Percentiles rank a stretch among this genome's conserved stretches.
phyloP scores from a whole-genome alignment of 768 basidiomycete species.

The Rubroboletus pulcherrimus region DNA sequence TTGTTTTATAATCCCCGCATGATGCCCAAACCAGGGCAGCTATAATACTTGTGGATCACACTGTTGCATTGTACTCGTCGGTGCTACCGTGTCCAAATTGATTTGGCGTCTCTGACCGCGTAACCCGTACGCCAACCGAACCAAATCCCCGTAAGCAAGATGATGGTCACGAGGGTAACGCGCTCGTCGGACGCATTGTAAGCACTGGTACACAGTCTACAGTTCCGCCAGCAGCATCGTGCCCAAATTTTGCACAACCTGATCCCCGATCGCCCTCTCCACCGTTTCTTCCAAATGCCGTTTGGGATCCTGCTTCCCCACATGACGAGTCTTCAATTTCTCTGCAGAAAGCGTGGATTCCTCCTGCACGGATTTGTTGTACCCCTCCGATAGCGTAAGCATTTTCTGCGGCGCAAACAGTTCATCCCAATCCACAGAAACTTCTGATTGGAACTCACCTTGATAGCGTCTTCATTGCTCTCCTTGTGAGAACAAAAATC shows the following conservation, averaged over 20 bases:
- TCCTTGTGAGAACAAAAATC: conserved; percentile 90
- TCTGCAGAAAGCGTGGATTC: conserved; percentile 93
- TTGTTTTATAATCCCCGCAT: conserved; percentile 32
- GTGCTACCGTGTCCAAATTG: neutral
- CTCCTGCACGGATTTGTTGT: conserved; percentile 98
- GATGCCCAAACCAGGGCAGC: conserved; percentile 20
- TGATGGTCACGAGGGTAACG: conserved; percentile 1
- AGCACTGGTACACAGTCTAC: conserved; percentile 33
- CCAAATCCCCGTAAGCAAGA: neutral
- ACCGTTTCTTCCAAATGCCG: conserved; percentile 96
- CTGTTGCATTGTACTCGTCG: neutral
- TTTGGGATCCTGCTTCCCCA: conserved; percentile 97
- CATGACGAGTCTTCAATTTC: conserved; percentile 94
- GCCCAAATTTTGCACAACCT: conserved; percentile 92
- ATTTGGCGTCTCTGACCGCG: conserved; percentile 10
- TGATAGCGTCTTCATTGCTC: conserved; percentile 89
- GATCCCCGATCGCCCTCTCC: conserved; percentile 96
- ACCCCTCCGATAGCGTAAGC: conserved; percentile 87
- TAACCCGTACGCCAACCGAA: neutral
- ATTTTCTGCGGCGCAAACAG: conserved; percentile 46
- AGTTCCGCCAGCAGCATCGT: conserved; percentile 94
- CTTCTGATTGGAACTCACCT: conserved; percentile 51
- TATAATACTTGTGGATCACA: neutral
- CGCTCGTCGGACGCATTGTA: neutral
- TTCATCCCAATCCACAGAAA: conserved; percentile 17